phyloP scores from a whole-genome alignment of 108 stramenopile species.

The Conticribra guillardii region DNA sequence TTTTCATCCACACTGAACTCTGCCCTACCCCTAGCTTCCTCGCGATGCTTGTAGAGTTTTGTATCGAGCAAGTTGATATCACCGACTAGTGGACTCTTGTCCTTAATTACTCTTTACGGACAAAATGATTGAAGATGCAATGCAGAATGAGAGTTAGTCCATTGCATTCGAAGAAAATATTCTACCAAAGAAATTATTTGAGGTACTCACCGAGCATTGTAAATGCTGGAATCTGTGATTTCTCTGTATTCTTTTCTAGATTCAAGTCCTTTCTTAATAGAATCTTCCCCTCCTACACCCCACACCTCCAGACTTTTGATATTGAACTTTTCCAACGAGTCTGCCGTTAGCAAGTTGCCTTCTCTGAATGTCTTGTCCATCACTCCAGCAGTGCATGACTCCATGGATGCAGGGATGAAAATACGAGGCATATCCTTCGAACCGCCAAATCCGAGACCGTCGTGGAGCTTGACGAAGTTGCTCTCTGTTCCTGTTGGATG shows the following conservation, averaged over 20 bases:
- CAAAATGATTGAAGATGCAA: too few species aligned
- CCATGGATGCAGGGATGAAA: constrained; percentile 49
- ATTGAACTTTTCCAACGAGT: constrained; percentile 46
- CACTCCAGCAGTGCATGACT: constrained; percentile 44
- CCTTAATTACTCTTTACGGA: constrained; percentile 26
- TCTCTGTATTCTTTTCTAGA: constrained; percentile 28
- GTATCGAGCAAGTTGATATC: constrained; percentile 51
- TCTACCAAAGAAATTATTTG: too few species aligned
- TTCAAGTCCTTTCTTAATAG: constrained; percentile 35
- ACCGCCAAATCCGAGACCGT: constrained; percentile 52
- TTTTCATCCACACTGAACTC: constrained; percentile 43
- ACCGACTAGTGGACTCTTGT: constrained; percentile 36
- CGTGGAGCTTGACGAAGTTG: constrained; percentile 47
- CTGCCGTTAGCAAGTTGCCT: constrained; percentile 39
- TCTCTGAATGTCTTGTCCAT: constrained; percentile 49
- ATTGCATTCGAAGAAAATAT: too few species aligned
- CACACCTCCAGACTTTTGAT: constrained; percentile 52
- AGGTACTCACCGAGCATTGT: constrained; percentile 29
- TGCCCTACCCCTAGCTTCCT: constrained; percentile 43
- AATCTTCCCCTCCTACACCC: constrained; percentile 44
- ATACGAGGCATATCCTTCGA: constrained; percentile 42
- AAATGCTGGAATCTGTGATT: constrained; percentile 39
- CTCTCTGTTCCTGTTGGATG: constrained; percentile 31
- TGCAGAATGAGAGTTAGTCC: too few species aligned
- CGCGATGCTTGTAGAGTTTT: constrained; percentile 41